Conservation (phyloP, 441 rosid genomes). For the Jatropha podagrica region DNA sequence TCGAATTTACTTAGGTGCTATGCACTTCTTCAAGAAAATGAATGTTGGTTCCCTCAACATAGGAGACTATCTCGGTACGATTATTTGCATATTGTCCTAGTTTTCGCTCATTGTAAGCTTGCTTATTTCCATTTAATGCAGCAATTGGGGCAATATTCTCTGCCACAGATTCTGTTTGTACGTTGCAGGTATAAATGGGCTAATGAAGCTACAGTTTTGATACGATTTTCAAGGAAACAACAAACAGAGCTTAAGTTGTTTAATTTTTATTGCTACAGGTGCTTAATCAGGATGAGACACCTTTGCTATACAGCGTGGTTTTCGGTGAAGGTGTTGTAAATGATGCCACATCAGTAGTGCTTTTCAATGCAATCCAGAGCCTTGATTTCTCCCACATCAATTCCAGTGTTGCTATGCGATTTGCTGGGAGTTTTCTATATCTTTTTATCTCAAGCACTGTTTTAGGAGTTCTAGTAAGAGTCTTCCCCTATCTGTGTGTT, state of each 20-base stretch:
- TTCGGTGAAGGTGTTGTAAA: constrained; percentile 97
- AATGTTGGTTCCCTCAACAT: constrained; percentile 60
- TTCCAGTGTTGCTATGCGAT: constrained; percentile 50
- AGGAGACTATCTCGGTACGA: constrained; percentile 78
- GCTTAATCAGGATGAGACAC: constrained; percentile 91
- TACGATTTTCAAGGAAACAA: constrained; percentile 11
- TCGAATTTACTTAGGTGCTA: constrained; percentile 57
- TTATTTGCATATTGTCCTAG: not conserved
- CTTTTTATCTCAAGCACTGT: constrained; percentile 75
- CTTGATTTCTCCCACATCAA: constrained; percentile 66
- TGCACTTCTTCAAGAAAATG: constrained; percentile 67
- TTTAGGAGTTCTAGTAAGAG: constrained; percentile 64
- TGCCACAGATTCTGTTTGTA: constrained; percentile 97
- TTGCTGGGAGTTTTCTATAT: constrained; percentile 69
- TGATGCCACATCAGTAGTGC: constrained; percentile 93
- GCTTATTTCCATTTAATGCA: constrained; percentile 33
- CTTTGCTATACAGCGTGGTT: constrained; percentile 77
- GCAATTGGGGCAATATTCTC: constrained; percentile 97
- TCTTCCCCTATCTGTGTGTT: constrained; percentile 4
- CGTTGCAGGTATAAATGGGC: constrained; percentile 65
- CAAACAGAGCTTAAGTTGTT: not conserved
- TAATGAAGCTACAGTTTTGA: constrained; percentile 1
- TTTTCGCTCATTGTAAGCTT: constrained; percentile 9
- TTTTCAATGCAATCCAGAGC: constrained; percentile 84
- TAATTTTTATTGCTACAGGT: constrained; percentile 42